Evolutionary conservation across 2,329 filamentous ascomycete species (phyloP), one percentile per base, ranked within the genome.

Genomic region (Ophiosphaerella herpotricha): DNA sequence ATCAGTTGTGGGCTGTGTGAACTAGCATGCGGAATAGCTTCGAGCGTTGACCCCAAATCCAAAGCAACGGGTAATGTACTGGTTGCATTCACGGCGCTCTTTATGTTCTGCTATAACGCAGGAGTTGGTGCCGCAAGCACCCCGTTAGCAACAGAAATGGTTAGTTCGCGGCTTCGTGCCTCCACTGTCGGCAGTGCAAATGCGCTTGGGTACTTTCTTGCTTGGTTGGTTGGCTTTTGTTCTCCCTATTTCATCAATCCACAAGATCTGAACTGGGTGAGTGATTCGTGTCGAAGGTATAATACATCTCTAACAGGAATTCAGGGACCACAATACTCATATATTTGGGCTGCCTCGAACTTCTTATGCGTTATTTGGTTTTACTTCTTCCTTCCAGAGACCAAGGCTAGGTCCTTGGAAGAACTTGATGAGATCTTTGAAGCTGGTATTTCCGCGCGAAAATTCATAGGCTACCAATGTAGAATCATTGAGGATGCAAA

Each of bases 301-400:
- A 21, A 21, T 21, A 21, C 18, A 21, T 21, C 18, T 21, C 32
- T 12, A 12, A 50, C 16, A 35, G 18, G 6, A 8, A 21, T 21
- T 1, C n/a, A 68, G 61, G 64, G 57, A 7, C 54, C 53, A 1
- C 58, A 58, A 23, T 68, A 60, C 26, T 58, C 48, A 1, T 67
- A 61, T 18, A 64, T 66, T 33, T 68, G 57, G 63, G 64, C 62
- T 7, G 61, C 33, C n/a, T 70, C 62, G 3, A 67, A 63, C 33
- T 61, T 80, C 11, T 64, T 79, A 3, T 75, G 86, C 39, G 61
- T 83, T 0, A 52, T 84, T 0, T 73, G 90, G 34, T 86, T 79
- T 23, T 75, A 85, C 16, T 78, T 84, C 64, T 85, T 85, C 71
- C 81, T 87, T 57, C 84, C 82, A 0, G 82, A 82, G 57, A 64